Evolutionary conservation across 2,329 filamentous ascomycete genomes (phyloP).

Genomic region (Fusarium mundagurra): DNA sequence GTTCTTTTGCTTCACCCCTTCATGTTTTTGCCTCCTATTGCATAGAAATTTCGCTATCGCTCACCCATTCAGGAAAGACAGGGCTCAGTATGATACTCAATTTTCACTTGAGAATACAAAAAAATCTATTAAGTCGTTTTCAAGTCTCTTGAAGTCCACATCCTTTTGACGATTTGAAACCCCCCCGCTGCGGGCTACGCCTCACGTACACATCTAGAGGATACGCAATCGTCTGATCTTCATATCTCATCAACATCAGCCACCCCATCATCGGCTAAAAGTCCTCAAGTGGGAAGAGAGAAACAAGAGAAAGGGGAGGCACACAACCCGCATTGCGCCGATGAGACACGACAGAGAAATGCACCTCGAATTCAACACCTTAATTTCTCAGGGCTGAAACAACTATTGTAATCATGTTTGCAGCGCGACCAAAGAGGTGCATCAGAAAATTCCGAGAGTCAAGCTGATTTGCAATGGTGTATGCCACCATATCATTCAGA

Average conservation of each 20-base stretch:
- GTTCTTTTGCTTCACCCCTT: not conserved
- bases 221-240: constrained; percentile 1
- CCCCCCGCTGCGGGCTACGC: constrained; percentile 7
- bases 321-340: not conserved
- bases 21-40: not conserved
- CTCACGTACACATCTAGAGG: constrained; percentile 8
- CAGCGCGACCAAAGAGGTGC: constrained; percentile 1
- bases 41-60: not conserved
- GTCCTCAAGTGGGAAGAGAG: not conserved
- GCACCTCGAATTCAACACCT: not conserved
- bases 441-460: not conserved
- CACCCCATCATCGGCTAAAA: not conserved
- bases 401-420: constrained; percentile 3
- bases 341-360: not conserved
- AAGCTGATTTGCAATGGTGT: not conserved
- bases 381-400: constrained; percentile 6
- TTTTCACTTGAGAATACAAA: constrained; percentile 18
- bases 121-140: constrained; percentile 44
- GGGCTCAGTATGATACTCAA: not conserved
- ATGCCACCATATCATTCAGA: not conserved
- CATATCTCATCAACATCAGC: constrained; percentile 6
- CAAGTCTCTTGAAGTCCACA: constrained; percentile 32
- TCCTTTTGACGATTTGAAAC: constrained; percentile 26
- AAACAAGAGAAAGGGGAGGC: not conserved
- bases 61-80: not conserved